These are phyloP conservation scores for Calcarisporium arbuscula DNA, from an alignment of 2,329 filamentous ascomycete species.

Conservation along the genomic window DNA sequence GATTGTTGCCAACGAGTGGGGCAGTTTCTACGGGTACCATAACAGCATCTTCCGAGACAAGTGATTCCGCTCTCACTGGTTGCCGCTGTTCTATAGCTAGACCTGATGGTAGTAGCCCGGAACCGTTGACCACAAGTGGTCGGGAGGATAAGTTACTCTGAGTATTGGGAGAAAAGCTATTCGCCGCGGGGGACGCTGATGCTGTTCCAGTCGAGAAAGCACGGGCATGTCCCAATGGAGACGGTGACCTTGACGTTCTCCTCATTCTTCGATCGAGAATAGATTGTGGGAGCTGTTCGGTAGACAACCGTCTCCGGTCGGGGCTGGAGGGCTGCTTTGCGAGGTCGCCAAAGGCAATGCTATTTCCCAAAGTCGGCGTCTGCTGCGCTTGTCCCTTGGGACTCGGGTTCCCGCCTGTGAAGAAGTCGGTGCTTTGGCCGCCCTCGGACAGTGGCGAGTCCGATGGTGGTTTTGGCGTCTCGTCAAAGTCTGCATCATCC, in stretches of 20 bases:
- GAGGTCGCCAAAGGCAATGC: conserved; percentile 43
- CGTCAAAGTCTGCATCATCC: conserved; percentile 46
- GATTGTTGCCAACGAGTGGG: conserved; percentile 21
- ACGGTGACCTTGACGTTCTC: conserved; percentile 49
- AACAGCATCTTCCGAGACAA: conserved; percentile 15
- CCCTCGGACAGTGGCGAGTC: conserved; percentile 45
- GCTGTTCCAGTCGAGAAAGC: conserved; percentile 35
- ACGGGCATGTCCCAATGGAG: conserved; percentile 45
- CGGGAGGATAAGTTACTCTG: conserved; percentile 30
- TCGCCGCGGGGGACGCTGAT: conserved; percentile 30
- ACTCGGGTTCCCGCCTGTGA: conserved; percentile 20
- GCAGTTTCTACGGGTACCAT: conserved; percentile 19
- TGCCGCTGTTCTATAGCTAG: conserved; percentile 14
- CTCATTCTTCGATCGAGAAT: conserved; percentile 48
- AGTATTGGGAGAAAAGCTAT: conserved; percentile 29
- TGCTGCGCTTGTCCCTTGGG: conserved; percentile 17
- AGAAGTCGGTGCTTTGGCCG: conserved; percentile 22
- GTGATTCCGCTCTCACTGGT: conserved; percentile 10
- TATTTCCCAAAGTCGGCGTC: conserved; percentile 21
- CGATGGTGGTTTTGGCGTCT: conserved; percentile 31
- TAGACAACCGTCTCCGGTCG: conserved; percentile 41
- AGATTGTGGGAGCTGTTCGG: conserved; percentile 47
- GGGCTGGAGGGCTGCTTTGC: conserved; percentile 27
- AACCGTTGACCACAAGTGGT: conserved; percentile 49
- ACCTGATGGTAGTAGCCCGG: too few species aligned